A percentile compares a stretch with the other conserved stretches of the same genome.
phyloP scores from a whole-genome alignment of 305 asterid genomes.

The Solanum aculeatissimum region DNA sequence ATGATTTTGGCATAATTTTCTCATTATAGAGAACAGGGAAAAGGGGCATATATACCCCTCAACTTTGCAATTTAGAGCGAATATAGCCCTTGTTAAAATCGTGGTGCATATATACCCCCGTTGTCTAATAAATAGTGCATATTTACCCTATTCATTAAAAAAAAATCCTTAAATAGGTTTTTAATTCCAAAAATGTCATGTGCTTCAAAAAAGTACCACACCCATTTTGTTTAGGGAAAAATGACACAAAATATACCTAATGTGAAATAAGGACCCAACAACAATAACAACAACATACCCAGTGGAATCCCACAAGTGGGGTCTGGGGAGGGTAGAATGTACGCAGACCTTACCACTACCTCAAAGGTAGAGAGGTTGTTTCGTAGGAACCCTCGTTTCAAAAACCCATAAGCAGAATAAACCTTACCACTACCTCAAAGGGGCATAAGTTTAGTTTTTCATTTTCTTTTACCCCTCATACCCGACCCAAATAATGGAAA shows the following conservation, averaged over 20 bases:
- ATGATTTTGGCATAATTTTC: neutral
- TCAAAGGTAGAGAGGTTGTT: no score
- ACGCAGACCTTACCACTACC: no score
- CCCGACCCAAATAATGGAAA: neutral
- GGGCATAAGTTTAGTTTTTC: no score
- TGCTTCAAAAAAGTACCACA: neutral
- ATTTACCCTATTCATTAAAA: neutral
- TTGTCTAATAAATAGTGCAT: neutral
- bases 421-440: no score
- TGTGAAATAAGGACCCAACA: no score
- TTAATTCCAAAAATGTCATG: neutral
- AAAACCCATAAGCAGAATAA: no score
- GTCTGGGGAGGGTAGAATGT: no score
- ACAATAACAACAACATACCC: no score
- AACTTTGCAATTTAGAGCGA: neutral
- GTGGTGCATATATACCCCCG: neutral
- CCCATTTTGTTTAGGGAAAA: neutral
- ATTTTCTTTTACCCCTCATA: neutral
- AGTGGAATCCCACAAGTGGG: no score
- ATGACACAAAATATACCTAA: no score
- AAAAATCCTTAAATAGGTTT: neutral
- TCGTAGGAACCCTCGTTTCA: no score
- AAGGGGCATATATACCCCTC: neutral
- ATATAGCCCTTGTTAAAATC: neutral
- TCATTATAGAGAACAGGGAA: neutral